Conservation (phyloP, 441 rosid species). For the Populus hybrid region DNA sequence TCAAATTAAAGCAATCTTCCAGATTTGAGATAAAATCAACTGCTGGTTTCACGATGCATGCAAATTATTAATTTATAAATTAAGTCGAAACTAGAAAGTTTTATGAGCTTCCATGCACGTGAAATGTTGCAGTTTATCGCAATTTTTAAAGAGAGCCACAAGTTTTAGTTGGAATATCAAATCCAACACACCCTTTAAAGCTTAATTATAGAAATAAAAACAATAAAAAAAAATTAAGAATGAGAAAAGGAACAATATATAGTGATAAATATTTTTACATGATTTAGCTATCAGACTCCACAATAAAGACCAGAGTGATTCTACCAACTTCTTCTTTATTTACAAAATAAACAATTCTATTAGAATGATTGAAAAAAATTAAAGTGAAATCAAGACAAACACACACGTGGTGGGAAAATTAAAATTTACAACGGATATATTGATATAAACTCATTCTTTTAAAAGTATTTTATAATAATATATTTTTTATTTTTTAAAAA, state of each 20-base stretch:
- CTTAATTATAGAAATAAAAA: too few relatives aligned
- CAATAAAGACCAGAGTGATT: not conserved
- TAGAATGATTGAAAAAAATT: not conserved
- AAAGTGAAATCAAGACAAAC: not conserved
- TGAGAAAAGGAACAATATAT: not conserved
- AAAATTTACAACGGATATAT: not conserved
- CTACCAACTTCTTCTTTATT: not conserved
- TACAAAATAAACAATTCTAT: not conserved
- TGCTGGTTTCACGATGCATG: not conserved
- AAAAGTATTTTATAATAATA: too few relatives aligned
- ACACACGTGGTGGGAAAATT: not conserved
- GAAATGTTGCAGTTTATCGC: not conserved
- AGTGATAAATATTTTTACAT: not conserved
- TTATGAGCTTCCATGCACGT: not conserved
- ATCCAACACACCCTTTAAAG: too few relatives aligned
- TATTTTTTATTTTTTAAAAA: too few relatives aligned
- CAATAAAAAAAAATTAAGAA: not conserved
- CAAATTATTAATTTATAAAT: too few relatives aligned
- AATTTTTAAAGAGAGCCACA: not conserved
- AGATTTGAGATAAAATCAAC: not conserved
- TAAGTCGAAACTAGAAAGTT: not conserved
- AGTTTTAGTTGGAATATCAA: too few relatives aligned
- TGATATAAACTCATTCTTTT: not conserved
- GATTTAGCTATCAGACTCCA: not conserved
- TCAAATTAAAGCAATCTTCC: not conserved